Conservation (phyloP, 2,329 filamentous ascomycete genomes). For the Lithohypha guttulata region DNA sequence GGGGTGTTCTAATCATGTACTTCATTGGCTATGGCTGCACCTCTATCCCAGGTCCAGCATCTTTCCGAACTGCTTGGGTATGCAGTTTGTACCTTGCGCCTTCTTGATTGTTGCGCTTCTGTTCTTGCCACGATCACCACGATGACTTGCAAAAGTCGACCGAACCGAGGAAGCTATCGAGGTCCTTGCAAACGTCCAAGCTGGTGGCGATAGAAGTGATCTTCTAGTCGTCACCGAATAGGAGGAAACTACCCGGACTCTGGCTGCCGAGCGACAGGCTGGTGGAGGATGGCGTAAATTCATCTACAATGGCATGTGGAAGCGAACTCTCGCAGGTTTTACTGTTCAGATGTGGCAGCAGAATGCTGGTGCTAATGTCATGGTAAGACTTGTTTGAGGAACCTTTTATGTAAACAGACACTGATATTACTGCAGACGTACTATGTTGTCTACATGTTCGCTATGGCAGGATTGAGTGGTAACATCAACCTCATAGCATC, state of each 20-base stretch:
- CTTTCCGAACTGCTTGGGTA: conserved; percentile 29
- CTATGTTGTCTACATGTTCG: conserved; percentile 31
- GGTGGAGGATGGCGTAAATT: conserved; percentile 34
- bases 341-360: conserved; percentile 49
- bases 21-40: conserved; percentile 38
- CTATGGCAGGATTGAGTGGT: conserved; percentile 28
- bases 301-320: conserved; percentile 48
- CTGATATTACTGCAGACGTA: conserved; percentile 19
- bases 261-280: conserved; percentile 32
- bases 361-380: conserved; percentile 31
- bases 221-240: conserved; percentile 23
- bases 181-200: conserved; percentile 28
- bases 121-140: conserved; percentile 37
- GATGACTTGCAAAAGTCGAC: conserved; percentile 25
- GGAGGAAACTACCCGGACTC: conserved; percentile 12
- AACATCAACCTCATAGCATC: conserved; percentile 27
- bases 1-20: conserved; percentile 38
- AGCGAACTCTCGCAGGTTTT: conserved; percentile 45
- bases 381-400: conserved; percentile 21
- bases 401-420: conserved; percentile 6
- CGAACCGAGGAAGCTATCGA: conserved; percentile 24
- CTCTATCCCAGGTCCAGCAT: conserved; percentile 31
- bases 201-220: conserved; percentile 25
- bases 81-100: conserved; percentile 25
- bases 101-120: conserved; percentile 25